Conservation (phyloP, 441 rosid genomes). For the Bocquillonia castaneifolia region DNA sequence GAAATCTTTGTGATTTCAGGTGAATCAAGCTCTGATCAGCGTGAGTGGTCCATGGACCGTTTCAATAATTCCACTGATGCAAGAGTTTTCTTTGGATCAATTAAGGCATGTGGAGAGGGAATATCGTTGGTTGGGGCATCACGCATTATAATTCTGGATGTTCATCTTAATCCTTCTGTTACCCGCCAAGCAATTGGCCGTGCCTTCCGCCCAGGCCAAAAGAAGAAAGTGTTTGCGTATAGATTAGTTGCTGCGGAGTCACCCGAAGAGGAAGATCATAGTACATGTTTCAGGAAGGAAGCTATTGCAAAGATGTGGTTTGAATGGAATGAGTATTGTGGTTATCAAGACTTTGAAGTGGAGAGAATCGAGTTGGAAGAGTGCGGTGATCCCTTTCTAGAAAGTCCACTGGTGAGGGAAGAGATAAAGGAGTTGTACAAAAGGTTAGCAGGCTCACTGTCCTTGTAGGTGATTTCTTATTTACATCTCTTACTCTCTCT, state of each 20-base stretch:
- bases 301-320: conserved; percentile 82
- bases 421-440: conserved; percentile 49
- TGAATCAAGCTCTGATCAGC: conserved; percentile 54
- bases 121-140: conserved; percentile 88
- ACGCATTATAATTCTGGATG: conserved; percentile 66
- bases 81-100: conserved; percentile 79
- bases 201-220: conserved; percentile 84
- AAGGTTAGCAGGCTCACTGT: conserved; percentile 39
- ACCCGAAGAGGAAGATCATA: conserved; percentile 66
- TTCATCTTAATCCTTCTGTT: conserved; percentile 86
- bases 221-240: conserved; percentile 62
- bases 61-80: conserved; percentile 69
- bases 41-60: conserved; percentile 64
- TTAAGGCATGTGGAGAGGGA: conserved; percentile 92
- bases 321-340: conserved; percentile 72
- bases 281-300: conserved; percentile 65
- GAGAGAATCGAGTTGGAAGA: conserved; percentile 46
- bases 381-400: conserved; percentile 53
- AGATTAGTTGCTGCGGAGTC: conserved; percentile 70
- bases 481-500: background rate
- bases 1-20: conserved; percentile 71
- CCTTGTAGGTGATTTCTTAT: background rate
- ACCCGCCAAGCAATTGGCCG: conserved; percentile 88
- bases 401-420: conserved; percentile 37
- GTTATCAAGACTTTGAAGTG: conserved; percentile 45